A percentile compares a stretch with the other conserved stretches of the same genome.
Conservation (phyloP, 108 stramenopile species). For the Stephanodiscus triporus region DNA sequence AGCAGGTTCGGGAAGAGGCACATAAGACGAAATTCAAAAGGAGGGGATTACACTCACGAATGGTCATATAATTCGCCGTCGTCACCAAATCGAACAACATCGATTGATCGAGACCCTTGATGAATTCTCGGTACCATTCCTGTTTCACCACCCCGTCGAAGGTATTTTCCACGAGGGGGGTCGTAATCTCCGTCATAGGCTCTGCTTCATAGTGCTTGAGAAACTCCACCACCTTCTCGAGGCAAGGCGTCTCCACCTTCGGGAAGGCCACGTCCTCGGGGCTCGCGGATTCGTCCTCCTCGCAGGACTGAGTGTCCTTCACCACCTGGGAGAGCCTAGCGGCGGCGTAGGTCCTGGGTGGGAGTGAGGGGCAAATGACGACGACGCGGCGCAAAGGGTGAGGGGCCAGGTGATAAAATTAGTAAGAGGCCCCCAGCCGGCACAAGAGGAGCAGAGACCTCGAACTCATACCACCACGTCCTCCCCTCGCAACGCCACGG, state of each 20-base stretch:
- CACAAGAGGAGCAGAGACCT: neutral
- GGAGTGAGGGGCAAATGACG: neutral
- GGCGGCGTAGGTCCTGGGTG: conserved; percentile 26
- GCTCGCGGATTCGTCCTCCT: conserved; percentile 28
- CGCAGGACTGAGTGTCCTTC: conserved; percentile 33
- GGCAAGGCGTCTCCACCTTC: conserved; percentile 54
- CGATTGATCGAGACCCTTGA: conserved; percentile 60
- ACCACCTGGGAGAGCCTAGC: conserved; percentile 47
- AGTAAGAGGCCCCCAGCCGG: neutral
- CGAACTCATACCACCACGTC: neutral
- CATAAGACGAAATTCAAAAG: neutral
- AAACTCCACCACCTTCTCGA: conserved; percentile 78
- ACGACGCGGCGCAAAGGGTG: conserved; percentile 2
- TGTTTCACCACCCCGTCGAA: conserved; percentile 78
- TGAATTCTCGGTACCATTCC: conserved; percentile 75
- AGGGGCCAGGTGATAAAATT: neutral
- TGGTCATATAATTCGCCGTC: conserved; percentile 84
- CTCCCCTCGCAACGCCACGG: neutral
- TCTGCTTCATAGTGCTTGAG: conserved; percentile 72
- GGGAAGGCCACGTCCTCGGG: conserved; percentile 54
- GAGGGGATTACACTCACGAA: conserved; percentile 40
- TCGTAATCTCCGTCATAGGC: conserved; percentile 70
- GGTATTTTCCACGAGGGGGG: conserved; percentile 67
- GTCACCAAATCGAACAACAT: conserved; percentile 79
- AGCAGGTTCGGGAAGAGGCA: neutral